Base-by-base conservation (phyloP, 2,329 filamentous ascomycete genomes). In the Cercospora janseana region DNA sequence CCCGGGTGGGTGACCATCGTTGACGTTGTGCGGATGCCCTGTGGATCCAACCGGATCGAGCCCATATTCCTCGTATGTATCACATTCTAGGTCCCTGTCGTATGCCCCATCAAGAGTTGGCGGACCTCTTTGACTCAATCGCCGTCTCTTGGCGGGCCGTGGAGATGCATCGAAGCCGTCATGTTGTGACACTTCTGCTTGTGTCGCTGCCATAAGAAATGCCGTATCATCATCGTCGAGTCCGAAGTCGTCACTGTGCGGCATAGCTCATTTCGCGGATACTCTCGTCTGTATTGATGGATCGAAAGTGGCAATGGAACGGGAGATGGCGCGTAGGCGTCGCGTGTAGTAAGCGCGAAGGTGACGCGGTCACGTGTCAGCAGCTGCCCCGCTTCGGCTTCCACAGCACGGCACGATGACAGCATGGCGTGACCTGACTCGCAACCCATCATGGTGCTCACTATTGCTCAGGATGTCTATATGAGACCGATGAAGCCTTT, bases 191-290 rank as follows among this genome's bases (percentile, higher is more conserved):
- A 60, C 60, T 47, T 65, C 65, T 15, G 60, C 51, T 41, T 66
- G 63, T 1, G 64, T 64, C 5, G 65, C 64, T 8, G 56, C 64
- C 15, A 57, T 62, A 27, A 67, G 31, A 48, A 66, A 66, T 24
- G 44, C 56, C 16, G 63, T 62, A 42, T 67, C 65, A 50, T 67
- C 65, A 40, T 61, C 64, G 15, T 65, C 64, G 23, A 60, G 47
- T 7, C 63, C 64, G 32, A 59, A 67, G 38, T 66, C 64, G 45
- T 66, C 64, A 54, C 64, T 66, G 57, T 57, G 51, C 41, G 59
- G 53, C 64, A 66, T 66, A 21, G 40, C 41, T 28, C 56, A 55
- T 54, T 12, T 32, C 40, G 50, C 52, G 46, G 40, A 34, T 31
- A n/a, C 8, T 43, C 20, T 26, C 21, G 21, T 34, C 28, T 20